Percentiles rank a stretch among this genome's conserved stretches.
These are phyloP conservation scores for Euphorbia lathyris DNA, from an alignment of 345 rosid species.

Conservation along the genomic window DNA sequence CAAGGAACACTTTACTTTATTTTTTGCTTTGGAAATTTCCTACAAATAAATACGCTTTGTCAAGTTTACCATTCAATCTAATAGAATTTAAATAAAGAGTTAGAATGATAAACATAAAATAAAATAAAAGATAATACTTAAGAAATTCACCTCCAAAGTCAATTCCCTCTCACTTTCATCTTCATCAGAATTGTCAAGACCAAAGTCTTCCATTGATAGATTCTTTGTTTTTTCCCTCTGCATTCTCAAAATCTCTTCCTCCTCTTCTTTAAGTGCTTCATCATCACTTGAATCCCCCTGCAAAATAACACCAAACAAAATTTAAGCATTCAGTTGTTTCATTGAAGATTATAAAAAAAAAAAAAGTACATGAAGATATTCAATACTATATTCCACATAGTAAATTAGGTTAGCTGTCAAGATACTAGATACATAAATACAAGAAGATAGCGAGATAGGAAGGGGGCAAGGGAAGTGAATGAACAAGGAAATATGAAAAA, in stretches of 20 bases:
- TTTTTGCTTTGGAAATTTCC: conserved; percentile 57
- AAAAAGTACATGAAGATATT: neutral
- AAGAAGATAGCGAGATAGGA: neutral
- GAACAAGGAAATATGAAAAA: neutral
- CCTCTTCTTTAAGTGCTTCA: conserved; percentile 65
- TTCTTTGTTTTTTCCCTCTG: conserved; percentile 42
- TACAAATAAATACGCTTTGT: conserved; percentile 21
- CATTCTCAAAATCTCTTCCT: conserved; percentile 53
- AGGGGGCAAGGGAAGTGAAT: neutral
- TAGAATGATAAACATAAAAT: conserved; percentile 11
- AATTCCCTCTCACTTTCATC: conserved; percentile 54
- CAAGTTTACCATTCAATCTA: neutral
- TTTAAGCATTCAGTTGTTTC: neutral
- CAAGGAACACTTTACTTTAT: conserved; percentile 18
- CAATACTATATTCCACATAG: neutral
- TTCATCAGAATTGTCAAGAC: conserved; percentile 53
- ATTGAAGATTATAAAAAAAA: neutral
- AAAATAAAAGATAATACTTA: neutral
- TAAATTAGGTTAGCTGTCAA: neutral
- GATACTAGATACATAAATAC: too few species aligned
- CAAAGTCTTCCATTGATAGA: conserved; percentile 68
- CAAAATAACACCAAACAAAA: conserved; percentile 17
- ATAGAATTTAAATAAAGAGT: neutral
- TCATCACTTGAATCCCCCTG: conserved; percentile 79
- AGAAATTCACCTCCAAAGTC: conserved; percentile 61